Evolutionary conservation across 176 grass and related monocot species (phyloP), one percentile per base, ranked within the genome.

Genomic region (Aegilops longissima): DNA sequence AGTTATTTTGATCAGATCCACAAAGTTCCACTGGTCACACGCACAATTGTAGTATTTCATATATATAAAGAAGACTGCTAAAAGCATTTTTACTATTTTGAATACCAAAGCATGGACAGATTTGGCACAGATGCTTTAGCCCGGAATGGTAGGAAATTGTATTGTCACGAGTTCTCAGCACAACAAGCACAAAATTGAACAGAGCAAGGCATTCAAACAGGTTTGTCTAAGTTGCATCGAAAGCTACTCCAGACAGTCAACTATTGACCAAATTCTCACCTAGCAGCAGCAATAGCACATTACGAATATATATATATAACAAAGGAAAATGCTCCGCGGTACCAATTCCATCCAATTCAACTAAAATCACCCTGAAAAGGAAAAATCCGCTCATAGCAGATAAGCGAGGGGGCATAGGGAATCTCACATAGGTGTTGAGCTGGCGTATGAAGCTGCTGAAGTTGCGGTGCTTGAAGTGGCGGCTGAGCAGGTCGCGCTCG

Each of bases 381-480:
- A 90, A 67, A 44, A 44, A 44, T 0, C 31, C 78, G 12, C n/a
- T 40, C 56, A 88, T 8, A 1, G 49, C 58, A 31, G 16, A 80
- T 9, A 66, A 27, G 36, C 8, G 8, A 30, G 51, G 10, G 39
- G 5, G 3, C 1, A 0, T 0, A 45, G 14, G 76, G 38, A 68
- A 85, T 84, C 95, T 91, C 82, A 98, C 95, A 61, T 98, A 98
- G 73, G 95, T 98, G 52, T 98, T 98, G 42, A 98, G 93, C 61
- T 98, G 95, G 44, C 95, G 89, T 79, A 98, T 90, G 83, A 98
- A 98, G 79, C 91, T 92, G 85, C 91, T 95, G 80, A 97, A 93
- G 82, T 97, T 92, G 66, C 87, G 88, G 87, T 97, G 95, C 89
- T 95, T 97, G 82, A 95, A 97, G 88, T 93, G 85, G 36, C 88